These are phyloP conservation scores for Evansstolkia leycettana DNA, from an alignment of 495 filamentous ascomycete species.

Conservation along the genomic window DNA sequence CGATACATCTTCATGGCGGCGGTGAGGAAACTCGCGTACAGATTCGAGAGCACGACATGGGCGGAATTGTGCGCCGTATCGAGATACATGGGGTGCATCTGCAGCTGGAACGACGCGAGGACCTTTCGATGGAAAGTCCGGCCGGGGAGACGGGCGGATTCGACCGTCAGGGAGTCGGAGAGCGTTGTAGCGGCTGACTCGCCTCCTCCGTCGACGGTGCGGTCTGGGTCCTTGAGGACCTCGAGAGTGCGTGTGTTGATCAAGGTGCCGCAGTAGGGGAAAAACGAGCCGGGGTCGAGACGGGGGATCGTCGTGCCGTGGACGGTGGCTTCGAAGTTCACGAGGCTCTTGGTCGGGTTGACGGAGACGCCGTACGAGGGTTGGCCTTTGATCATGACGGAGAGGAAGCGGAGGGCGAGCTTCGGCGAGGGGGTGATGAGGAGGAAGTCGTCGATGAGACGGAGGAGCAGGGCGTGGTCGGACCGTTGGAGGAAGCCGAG, in stretches of 20 bases:
- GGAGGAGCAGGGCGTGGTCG: constrained; percentile 53
- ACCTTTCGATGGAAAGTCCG: constrained; percentile 67
- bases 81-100: constrained; percentile 80
- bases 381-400: constrained; percentile 66
- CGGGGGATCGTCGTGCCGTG: constrained; percentile 41
- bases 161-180: constrained; percentile 62
- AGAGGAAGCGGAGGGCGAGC: constrained; percentile 58
- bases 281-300: constrained; percentile 34
- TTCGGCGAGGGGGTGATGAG: constrained; percentile 59
- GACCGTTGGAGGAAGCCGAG: constrained; percentile 50
- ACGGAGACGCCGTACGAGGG: constrained; percentile 70
- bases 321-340: constrained; percentile 64
- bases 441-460: constrained; percentile 86
- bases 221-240: constrained; percentile 48
- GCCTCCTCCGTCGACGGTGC: constrained; percentile 32
- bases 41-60: constrained; percentile 53
- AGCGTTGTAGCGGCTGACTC: constrained; percentile 20
- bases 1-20: constrained; percentile 76
- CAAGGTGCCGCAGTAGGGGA: constrained; percentile 78
- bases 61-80: constrained; percentile 70
- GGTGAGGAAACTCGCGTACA: constrained; percentile 62
- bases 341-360: constrained; percentile 66
- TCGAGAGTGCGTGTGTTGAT: constrained; percentile 71
- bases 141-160: constrained; percentile 55
- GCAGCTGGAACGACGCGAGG: constrained; percentile 71